Evolutionary conservation across 1,139 yeast genomes (phyloP), one percentile per base, ranked within the genome.

Genomic region (Suhomyces yuchorum): DNA sequence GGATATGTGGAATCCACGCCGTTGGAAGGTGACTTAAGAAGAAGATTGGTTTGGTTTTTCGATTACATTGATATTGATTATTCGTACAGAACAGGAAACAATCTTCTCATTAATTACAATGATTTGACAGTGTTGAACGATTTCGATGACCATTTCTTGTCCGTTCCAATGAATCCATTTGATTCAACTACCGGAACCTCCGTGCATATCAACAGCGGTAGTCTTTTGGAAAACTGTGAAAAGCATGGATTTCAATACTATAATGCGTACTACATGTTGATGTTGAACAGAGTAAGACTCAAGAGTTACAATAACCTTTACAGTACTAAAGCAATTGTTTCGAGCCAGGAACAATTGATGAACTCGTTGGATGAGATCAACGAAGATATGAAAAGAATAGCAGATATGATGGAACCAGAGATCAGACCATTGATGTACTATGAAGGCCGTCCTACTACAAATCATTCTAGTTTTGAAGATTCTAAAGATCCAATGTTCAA

Each of bases 11-110:
- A 34, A 11, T 12, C 30, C 1, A 15, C 30, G 12, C 53, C 45
- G 1, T 51, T 48, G 4, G 58, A 56, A 8, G 37, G 43, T 12
- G 52, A 55, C 9, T 35, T 45, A 7, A 54, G 58, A 9, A 49
- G 63, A 43, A 52, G 56, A 9, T 36, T 65, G 11, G 60, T 66
- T 61, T 58, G 62, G 61, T 61, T 57, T 41, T 62, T 64, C 44
- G 60, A 62, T 24, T 51, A 47, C 39, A 40, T 58, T 26, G 65
- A 62, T 33, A 51, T 56, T 39, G 68, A 63, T 19, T 44, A 56
- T 7, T 53, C 62, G n/a, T 65, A 57, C 46, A 59, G 63, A 36
- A 55, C 59, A 24, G 68, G 67, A 2, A 62, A 60, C 34, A 56
- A 64, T 8, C 51, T 56, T 3, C 18, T 53, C 30, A 49, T 60